Conservation (phyloP, 2,329 filamentous ascomycete species). For the Dactylellina drechsleri region DNA sequence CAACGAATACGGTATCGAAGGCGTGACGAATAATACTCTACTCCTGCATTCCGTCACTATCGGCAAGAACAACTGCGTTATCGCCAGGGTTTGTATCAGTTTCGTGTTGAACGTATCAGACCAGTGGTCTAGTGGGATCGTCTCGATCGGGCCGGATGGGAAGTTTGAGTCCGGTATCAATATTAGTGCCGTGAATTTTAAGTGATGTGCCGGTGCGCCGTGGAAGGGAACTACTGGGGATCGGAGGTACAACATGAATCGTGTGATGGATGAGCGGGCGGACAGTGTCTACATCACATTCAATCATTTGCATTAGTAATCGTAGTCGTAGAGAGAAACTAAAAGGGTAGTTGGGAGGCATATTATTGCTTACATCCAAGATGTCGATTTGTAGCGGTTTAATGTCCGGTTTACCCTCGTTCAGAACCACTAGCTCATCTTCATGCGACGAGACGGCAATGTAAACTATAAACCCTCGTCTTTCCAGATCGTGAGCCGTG, state of each 20-base stretch:
- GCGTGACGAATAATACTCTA: slow-evolving; percentile 79
- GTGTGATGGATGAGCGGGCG: slow-evolving; percentile 75
- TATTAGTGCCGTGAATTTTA: slow-evolving; percentile 81
- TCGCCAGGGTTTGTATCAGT: slow-evolving; percentile 86
- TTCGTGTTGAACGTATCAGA: slow-evolving; percentile 93
- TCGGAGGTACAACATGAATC: slow-evolving; percentile 76
- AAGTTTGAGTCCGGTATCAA: slow-evolving; percentile 84
- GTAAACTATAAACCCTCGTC: slow-evolving; percentile 92
- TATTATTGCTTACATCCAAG: slow-evolving; percentile 71
- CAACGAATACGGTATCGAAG: slow-evolving; percentile 81
- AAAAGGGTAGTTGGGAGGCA: no score
- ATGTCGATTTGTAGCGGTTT: slow-evolving; percentile 84
- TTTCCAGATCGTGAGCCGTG: slow-evolving; percentile 84
- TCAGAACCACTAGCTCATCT: slow-evolving; percentile 81
- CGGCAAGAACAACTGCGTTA: slow-evolving; percentile 87
- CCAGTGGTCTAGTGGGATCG: slow-evolving; percentile 83
- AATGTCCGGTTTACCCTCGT: slow-evolving; percentile 73
- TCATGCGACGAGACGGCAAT: slow-evolving; percentile 85
- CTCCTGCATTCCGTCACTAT: slow-evolving; percentile 73
- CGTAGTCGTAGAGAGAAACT: background rate
- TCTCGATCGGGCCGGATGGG: slow-evolving; percentile 83
- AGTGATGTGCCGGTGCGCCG: slow-evolving; percentile 77
- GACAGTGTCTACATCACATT: slow-evolving; percentile 69
- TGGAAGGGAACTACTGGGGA: slow-evolving; percentile 79
- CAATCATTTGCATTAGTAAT: slow-evolving; percentile 24